phyloP scores from a whole-genome alignment of 2,329 filamentous ascomycete genomes.

The Colletotrichum sp. region DNA sequence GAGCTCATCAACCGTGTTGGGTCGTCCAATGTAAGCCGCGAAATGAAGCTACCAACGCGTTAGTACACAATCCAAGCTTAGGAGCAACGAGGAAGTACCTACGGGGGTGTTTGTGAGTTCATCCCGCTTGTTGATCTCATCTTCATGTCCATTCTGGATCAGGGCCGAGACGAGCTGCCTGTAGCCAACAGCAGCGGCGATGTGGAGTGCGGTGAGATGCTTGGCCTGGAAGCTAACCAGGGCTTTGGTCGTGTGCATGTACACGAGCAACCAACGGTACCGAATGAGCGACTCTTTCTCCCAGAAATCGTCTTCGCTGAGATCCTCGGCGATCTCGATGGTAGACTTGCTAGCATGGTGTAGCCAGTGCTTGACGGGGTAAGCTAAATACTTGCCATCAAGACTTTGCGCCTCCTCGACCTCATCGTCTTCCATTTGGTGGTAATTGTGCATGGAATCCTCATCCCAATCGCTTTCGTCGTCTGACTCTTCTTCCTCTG shows the following conservation, averaged over 20 bases:
- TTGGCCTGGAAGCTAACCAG: slow-evolving; percentile 34
- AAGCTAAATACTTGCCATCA: slow-evolving; percentile 31
- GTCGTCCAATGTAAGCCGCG: slow-evolving; percentile 32
- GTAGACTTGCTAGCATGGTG: slow-evolving; percentile 46
- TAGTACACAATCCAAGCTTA: not conserved
- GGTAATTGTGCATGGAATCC: slow-evolving; percentile 21
- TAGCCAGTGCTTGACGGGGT: slow-evolving; percentile 46
- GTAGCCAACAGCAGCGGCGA: slow-evolving; percentile 43
- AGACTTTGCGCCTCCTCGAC: slow-evolving; percentile 32
- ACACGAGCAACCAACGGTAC: slow-evolving; percentile 41
- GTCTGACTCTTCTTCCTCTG: slow-evolving; percentile 12
- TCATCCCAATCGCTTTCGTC: slow-evolving; percentile 6
- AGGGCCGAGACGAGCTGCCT: slow-evolving; percentile 40
- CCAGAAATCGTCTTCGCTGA: slow-evolving; percentile 47
- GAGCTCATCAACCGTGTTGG: slow-evolving; percentile 41
- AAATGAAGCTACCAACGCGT: slow-evolving; percentile 30
- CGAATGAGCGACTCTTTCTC: slow-evolving; percentile 37
- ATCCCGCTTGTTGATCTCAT: slow-evolving; percentile 37
- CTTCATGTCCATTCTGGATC: slow-evolving; percentile 39
- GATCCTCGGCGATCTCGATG: slow-evolving; percentile 43
- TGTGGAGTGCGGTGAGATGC: slow-evolving; percentile 39
- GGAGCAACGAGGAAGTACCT: slow-evolving; percentile 16
- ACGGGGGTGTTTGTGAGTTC: slow-evolving; percentile 37
- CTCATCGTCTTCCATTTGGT: slow-evolving; percentile 24
- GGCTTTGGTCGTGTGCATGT: slow-evolving; percentile 33